Base-by-base conservation (phyloP, 1,139 yeast species). In the Zygoascus sp. region DNA sequence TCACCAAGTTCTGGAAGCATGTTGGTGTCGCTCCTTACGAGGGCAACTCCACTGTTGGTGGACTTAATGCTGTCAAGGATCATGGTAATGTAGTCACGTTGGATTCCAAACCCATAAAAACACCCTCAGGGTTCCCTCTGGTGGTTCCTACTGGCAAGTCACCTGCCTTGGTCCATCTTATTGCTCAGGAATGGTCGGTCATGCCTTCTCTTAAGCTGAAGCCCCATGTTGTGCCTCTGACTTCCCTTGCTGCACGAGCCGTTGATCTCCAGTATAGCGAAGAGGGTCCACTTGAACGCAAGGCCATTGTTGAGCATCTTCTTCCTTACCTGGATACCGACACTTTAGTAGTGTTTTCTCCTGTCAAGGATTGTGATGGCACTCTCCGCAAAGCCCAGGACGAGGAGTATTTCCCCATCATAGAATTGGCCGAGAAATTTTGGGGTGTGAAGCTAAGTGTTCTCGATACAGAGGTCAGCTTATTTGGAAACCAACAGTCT, bases 251-350 rank as follows among this genome's bases (percentile, higher is more conserved):
- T 1, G 81, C 97, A 0, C 75, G 98, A 53, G 87, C 95, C 10
- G 79, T 92, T 46, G 98, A 92, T 64, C 50, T 60, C 16, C 45
- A 51, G 34, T 44, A 49, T 38, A 53, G 60, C 55, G 47, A 53
- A 5, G 59, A 55, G 23, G 55, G 53, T 5, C 41, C 45, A 0
- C 48, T 47, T 16, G 64, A 61, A 42, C 54, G 62, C 15, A 56
- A 51, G 20, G 54, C 55, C 16, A 60, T 60, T 15, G 52, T 58
- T 17, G 58, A 59, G 11, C 60, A 59, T 34, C 56, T 92, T 53
- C 69, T 90, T 58, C 80, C 92, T 49, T 92, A 89, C 62, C 71
- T 94, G 48, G 98, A 92, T 62, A 92, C 98, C 1, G 98, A 92
- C 63, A 89, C 97, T 1, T 72, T 95, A 56, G 73, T 92, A 44